Evolutionary conservation across 345 rosid species (phyloP).

Genomic region (Populus deltoides): DNA sequence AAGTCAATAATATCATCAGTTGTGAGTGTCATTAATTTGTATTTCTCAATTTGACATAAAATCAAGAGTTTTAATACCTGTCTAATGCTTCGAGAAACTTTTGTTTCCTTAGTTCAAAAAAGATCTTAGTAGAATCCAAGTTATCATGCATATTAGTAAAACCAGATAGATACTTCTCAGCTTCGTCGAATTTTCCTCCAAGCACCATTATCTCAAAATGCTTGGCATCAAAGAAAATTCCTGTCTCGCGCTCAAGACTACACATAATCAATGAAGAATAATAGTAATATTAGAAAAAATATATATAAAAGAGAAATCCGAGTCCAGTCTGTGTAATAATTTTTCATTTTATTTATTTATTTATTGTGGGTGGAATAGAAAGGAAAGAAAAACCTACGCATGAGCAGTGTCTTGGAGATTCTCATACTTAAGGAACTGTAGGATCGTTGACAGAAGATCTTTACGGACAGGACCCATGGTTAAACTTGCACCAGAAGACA

Average conservation of each 20-base stretch:
- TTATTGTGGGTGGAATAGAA: not conserved
- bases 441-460: not conserved
- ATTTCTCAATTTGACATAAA: too few species aligned
- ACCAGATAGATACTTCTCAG: slow-evolving; percentile 13
- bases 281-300: not conserved
- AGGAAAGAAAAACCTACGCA: not conserved
- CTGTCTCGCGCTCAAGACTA: slow-evolving; percentile 12
- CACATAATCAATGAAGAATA: not conserved
- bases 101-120: slow-evolving; percentile 13
- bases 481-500: too few species aligned
- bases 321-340: not conserved
- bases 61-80: not conserved
- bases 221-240: slow-evolving; percentile 5
- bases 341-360: not conserved
- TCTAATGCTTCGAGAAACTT: slow-evolving; percentile 19
- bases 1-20: too few species aligned
- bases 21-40: not conserved
- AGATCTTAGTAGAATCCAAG: not conserved
- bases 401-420: not conserved
- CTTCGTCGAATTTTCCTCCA: slow-evolving; percentile 4
- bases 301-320: not conserved
- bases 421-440: not conserved
- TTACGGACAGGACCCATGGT: not conserved
- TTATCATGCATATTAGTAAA: slow-evolving; percentile 9
- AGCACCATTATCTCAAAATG: slow-evolving; percentile 10